phyloP scores from a whole-genome alignment of 257 asterid genomes.

The Penstemon eatonii region DNA sequence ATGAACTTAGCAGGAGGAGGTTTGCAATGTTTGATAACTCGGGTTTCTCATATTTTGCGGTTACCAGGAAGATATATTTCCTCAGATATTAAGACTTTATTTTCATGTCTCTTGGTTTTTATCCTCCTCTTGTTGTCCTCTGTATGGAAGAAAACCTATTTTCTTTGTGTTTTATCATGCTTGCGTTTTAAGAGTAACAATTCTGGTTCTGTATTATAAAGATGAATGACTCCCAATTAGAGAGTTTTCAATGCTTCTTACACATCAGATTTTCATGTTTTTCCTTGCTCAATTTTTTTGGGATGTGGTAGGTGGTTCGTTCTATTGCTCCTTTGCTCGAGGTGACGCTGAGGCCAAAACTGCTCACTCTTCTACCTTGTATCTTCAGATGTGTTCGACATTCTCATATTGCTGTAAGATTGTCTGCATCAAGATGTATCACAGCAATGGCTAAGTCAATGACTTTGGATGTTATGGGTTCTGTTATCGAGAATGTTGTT shows the following conservation, averaged over 20 bases:
- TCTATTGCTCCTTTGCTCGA: slow-evolving; percentile 85
- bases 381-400: slow-evolving; percentile 90
- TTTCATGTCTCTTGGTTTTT: slow-evolving; percentile 8
- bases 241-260: slow-evolving; percentile 4
- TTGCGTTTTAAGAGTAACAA: slow-evolving; percentile 5
- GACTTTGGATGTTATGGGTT: slow-evolving; percentile 85
- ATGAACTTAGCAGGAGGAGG: neutral
- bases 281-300: slow-evolving; percentile 14
- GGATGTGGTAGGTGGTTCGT: slow-evolving; percentile 74
- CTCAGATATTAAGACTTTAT: neutral
- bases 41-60: slow-evolving; percentile 1
- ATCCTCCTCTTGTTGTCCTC: slow-evolving; percentile 3
- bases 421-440: slow-evolving; percentile 90
- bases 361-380: slow-evolving; percentile 87
- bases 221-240: slow-evolving; percentile 14
- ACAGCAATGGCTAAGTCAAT: slow-evolving; percentile 93
- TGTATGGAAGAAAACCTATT: slow-evolving; percentile 16
- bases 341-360: slow-evolving; percentile 58
- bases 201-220: neutral
- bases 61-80: slow-evolving; percentile 7
- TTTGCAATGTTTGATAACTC: slow-evolving; percentile 13
- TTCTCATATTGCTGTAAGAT: slow-evolving; percentile 86
- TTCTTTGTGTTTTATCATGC: slow-evolving; percentile 2
- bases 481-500: slow-evolving; percentile 77
- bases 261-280: neutral